These are phyloP conservation scores for Colletotrichum viniferum DNA, from an alignment of 2,329 filamentous ascomycete species.

Conservation along the genomic window DNA sequence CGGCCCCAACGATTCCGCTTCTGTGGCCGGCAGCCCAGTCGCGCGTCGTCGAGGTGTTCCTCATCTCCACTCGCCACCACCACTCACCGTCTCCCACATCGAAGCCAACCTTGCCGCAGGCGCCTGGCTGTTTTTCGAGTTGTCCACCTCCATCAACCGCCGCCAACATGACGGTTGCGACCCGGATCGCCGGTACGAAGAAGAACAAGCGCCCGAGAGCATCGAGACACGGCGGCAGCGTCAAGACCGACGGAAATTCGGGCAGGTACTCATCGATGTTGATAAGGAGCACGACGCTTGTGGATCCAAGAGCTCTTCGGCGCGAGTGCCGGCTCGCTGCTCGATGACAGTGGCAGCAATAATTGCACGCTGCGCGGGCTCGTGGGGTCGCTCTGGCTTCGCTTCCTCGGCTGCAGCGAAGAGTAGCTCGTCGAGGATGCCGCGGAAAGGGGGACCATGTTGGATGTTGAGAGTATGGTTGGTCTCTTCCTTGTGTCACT, in stretches of 20 bases:
- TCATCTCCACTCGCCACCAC: not conserved
- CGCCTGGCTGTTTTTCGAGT: not conserved
- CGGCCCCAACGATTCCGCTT: rapidly evolving
- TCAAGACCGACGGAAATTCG: not conserved
- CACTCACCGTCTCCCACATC: not conserved
- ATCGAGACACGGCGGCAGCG: not conserved
- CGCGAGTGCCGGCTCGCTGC: not conserved
- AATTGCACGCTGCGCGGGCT: not conserved
- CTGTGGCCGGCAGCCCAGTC: not conserved
- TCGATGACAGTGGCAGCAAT: not conserved
- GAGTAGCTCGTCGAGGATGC: not conserved
- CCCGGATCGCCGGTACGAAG: not conserved
- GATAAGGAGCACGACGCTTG: not conserved
- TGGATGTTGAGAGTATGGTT: not conserved
- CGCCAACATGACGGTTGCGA: not conserved
- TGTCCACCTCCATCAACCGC: not conserved
- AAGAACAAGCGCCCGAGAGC: not conserved
- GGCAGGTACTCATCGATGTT: not conserved
- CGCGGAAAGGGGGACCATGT: rapidly evolving
- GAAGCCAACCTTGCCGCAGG: not conserved
- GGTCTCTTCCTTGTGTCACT: not conserved
- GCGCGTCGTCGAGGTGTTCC: not conserved
- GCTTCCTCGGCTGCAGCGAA: not conserved
- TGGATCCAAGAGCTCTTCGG: not conserved
- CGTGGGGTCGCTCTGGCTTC: not conserved